A percentile compares a stretch with the other conserved stretches of the same genome.
Conservation (phyloP, 2,329 filamentous ascomycete genomes). For the Pseudogymnoascus sp. region DNA sequence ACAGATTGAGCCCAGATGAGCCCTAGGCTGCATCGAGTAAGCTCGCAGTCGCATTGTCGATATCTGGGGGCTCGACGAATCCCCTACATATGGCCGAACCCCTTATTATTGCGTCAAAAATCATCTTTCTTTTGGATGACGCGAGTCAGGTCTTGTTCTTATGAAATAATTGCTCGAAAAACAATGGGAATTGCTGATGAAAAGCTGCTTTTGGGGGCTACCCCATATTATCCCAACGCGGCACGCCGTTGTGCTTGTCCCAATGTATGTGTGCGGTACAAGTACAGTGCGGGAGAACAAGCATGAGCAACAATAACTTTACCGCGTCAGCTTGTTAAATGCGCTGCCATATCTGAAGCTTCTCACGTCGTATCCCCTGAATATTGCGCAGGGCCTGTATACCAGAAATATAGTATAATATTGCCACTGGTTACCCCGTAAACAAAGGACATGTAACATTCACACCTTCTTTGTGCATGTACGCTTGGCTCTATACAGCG, state of each 20-base stretch:
- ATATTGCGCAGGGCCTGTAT: neutral
- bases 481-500: neutral
- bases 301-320: neutral
- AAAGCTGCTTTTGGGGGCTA: neutral
- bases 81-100: neutral
- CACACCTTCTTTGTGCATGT: neutral
- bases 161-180: neutral
- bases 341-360: neutral
- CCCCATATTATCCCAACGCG: neutral
- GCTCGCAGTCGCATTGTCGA: neutral
- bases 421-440: neutral
- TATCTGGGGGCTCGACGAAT: neutral
- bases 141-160: neutral
- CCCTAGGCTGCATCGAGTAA: neutral
- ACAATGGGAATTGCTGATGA: neutral
- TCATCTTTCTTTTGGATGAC: neutral
- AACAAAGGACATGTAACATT: conserved; percentile 7
- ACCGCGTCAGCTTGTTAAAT: neutral
- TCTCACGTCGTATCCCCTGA: neutral
- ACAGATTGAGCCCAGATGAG: neutral
- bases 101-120: conserved; percentile 2
- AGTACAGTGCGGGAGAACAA: neutral
- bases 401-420: neutral
- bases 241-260: neutral
- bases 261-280: neutral